phyloP scores from a whole-genome alignment of 148 eudicot genomes.

The Cornus controversa region DNA sequence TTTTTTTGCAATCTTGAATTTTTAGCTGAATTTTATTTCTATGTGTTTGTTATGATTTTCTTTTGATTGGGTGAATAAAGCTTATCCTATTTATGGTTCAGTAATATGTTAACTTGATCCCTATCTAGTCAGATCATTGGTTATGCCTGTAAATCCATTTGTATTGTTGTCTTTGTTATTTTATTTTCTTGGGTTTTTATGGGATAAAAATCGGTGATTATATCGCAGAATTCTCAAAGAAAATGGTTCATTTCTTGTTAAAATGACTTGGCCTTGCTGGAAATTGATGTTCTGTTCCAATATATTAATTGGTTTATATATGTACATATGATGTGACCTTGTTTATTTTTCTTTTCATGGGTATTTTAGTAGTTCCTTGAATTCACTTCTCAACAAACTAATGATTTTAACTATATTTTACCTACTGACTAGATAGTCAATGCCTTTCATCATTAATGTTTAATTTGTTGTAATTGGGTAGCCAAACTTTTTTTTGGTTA shows the following conservation, averaged over 20 bases:
- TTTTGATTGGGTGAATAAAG: not conserved
- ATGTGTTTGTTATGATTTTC: not conserved
- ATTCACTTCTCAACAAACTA: not conserved
- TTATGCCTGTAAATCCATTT: not conserved
- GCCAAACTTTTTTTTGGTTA: not conserved
- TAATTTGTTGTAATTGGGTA: constrained; percentile 2
- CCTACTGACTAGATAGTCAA: not conserved
- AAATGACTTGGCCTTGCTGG: too few species aligned
- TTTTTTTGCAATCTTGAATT: not conserved
- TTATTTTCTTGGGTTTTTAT: not conserved
- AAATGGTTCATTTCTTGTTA: too few species aligned
- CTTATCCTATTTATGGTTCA: not conserved
- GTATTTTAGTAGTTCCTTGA: not conserved
- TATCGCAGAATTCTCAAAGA: not conserved
- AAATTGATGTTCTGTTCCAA: not conserved
- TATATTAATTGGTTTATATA: not conserved
- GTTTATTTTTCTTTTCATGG: not conserved
- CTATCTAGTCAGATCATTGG: not conserved
- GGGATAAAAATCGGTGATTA: not conserved
- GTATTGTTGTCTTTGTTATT: not conserved
- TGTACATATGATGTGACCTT: too few species aligned
- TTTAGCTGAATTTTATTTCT: not conserved
- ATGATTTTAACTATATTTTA: not conserved
- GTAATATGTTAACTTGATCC: not conserved
- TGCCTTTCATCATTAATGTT: not conserved